Percentiles rank a stretch among this genome's conserved stretches.
These are phyloP conservation scores for Fusarium sp. DNA, from an alignment of 2,329 filamentous ascomycete genomes.

Conservation along the genomic window DNA sequence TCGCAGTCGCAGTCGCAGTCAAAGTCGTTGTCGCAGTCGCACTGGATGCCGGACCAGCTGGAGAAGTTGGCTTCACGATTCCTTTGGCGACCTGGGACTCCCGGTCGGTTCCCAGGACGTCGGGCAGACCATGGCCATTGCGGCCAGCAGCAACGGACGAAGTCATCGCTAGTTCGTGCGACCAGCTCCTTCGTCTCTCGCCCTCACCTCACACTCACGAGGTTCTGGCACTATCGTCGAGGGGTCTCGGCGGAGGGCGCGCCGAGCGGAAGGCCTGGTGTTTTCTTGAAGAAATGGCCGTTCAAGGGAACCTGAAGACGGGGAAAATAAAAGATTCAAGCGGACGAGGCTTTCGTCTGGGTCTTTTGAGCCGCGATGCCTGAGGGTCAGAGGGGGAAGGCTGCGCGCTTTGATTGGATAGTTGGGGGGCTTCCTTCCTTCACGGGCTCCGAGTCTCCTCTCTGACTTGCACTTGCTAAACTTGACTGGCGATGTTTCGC, in stretches of 20 bases:
- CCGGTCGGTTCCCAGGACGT: conserved; percentile 35
- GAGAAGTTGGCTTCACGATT: conserved; percentile 17
- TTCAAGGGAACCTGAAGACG: conserved; percentile 23
- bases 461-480: conserved; percentile 23
- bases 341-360: conserved; percentile 44
- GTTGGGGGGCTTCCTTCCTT: conserved; percentile 24
- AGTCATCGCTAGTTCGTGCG: conserved; percentile 65
- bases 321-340: conserved; percentile 44
- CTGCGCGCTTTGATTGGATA: conserved; percentile 40
- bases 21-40: conserved; percentile 11
- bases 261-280: conserved; percentile 30
- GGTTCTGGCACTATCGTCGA: conserved; percentile 33
- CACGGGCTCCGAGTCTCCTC: conserved; percentile 33
- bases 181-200: conserved; percentile 65
- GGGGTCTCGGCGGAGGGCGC: conserved; percentile 33
- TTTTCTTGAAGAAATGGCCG: conserved; percentile 30
- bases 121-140: conserved; percentile 43
- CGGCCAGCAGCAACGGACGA: conserved; percentile 62
- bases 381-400: conserved; percentile 38
- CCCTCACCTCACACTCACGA: conserved; percentile 37
- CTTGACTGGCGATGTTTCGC: conserved; percentile 31
- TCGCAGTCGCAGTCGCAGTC: conserved; percentile 5
- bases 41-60: conserved; percentile 18
- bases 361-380: conserved; percentile 45
- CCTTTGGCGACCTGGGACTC: conserved; percentile 37